Evolutionary conservation across 1,284 basidiomycete species (phyloP), one percentile per base, ranked within the genome.

Genomic region (Porogramme epimiltina): DNA sequence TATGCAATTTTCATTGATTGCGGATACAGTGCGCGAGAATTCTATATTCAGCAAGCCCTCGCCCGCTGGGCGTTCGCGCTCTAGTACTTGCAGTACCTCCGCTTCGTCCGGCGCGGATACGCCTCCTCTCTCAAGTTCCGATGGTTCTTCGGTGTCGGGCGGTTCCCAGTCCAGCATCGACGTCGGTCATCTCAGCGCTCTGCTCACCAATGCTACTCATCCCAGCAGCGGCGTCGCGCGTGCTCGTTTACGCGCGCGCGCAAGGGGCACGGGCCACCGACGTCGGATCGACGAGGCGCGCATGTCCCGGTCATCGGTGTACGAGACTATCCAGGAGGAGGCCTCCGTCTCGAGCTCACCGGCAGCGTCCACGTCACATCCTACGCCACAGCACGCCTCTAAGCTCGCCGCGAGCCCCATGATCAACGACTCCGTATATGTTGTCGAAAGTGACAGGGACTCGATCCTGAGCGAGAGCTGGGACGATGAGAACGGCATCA

Each of bases 291-390:
- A 87, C 11, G 77, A 83, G 48, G 76, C 78, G 40, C 80, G 78
- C 22, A 77, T 78, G 13, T 86, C 86, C 10, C 76, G 85, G 3
- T 73, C 82, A 0, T 91, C 89, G 0, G 76, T 89, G 1, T 90
- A 89, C 54, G 88, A 90, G 64, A 90, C 85, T 0, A 91, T 92
- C 48, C 76, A 88, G 45, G 88, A 91, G 57, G 89, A 91, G 56
- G 66, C 75, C 6, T 74, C 75, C 1, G 66, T 66, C 1, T 62
- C 62, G 3, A 72, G 69, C 43, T 70, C 76, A 1, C 67, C 75
- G 0, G 74, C 73, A 1, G 69, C 76, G 6, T 58, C 48, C 34
- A 56, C 56, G 45, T 48, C 39, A 3, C 34, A 37, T 6, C 34
- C 34, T 16, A 59, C 65, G 5, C 42, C 58, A 49, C 57, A 54